These are phyloP conservation scores for Fusarium goolgardi DNA, from an alignment of 2,329 filamentous ascomycete genomes.

Conservation along the genomic window DNA sequence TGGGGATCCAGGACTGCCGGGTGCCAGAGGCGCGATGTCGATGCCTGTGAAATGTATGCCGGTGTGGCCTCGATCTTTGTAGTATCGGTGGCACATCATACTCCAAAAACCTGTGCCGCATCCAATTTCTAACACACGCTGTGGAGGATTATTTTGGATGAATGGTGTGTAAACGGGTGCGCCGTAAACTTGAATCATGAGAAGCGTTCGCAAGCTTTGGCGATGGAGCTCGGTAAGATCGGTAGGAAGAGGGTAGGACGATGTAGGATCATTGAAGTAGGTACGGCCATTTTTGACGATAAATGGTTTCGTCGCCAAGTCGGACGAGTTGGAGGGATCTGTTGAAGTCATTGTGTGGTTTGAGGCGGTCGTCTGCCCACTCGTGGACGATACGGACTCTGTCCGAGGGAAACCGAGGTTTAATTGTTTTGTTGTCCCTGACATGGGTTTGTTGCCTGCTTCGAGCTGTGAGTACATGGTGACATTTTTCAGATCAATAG, in stretches of 20 bases:
- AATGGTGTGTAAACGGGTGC: slow-evolving; percentile 79
- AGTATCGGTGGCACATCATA: slow-evolving; percentile 85
- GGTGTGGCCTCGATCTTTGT: slow-evolving; percentile 73
- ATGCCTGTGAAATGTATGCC: slow-evolving; percentile 83
- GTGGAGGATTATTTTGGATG: slow-evolving; percentile 74
- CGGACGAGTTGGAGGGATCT: slow-evolving; percentile 59
- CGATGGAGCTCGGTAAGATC: slow-evolving; percentile 89
- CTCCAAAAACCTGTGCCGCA: slow-evolving; percentile 94
- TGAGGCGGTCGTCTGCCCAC: slow-evolving; percentile 57
- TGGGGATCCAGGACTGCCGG: slow-evolving; percentile 50
- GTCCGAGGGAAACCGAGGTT: slow-evolving; percentile 54
- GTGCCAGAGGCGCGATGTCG: slow-evolving; percentile 79
- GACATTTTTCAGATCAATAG: slow-evolving; percentile 53
- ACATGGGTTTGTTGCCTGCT: slow-evolving; percentile 48
- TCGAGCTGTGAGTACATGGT: slow-evolving; percentile 51
- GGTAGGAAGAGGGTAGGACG: slow-evolving; percentile 86
- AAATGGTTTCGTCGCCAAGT: slow-evolving; percentile 65
- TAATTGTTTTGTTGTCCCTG: slow-evolving; percentile 50
- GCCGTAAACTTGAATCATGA: slow-evolving; percentile 84
- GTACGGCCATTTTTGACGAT: slow-evolving; percentile 81
- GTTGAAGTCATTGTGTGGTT: slow-evolving; percentile 61
- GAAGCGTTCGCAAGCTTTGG: slow-evolving; percentile 84
- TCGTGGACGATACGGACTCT: slow-evolving; percentile 61
- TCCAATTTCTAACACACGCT: slow-evolving; percentile 83
- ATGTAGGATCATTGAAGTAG: slow-evolving; percentile 78